Evolutionary conservation across 306 rosid species (phyloP).

Genomic region (Benincasa hispida): DNA sequence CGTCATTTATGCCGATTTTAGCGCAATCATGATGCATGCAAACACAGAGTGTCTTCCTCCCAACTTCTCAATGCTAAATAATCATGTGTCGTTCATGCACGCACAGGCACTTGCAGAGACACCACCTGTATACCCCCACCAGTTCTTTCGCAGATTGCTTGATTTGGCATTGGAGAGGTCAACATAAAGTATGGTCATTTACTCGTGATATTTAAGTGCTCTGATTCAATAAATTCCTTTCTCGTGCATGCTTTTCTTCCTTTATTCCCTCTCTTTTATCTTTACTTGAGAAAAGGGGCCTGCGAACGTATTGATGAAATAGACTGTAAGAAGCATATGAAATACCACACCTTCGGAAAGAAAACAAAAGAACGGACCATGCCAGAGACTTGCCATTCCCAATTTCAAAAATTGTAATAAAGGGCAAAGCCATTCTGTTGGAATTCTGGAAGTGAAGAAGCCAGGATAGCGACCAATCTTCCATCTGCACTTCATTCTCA

Average conservation of each 20-base stretch:
- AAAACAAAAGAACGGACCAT: background rate
- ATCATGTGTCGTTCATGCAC: background rate
- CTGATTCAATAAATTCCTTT: background rate
- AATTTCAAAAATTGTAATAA: background rate
- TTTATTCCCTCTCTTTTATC: background rate
- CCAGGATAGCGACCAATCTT: background rate
- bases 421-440: background rate
- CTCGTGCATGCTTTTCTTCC: background rate
- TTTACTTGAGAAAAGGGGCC: background rate
- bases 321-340: background rate
- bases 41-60: background rate
- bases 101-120: constrained; percentile 76
- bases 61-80: background rate
- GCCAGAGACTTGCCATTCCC: background rate
- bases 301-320: background rate
- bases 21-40: background rate
- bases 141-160: constrained; percentile 69
- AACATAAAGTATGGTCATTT: constrained; percentile 6
- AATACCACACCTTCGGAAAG: background rate
- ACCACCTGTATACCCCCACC: constrained; percentile 77
- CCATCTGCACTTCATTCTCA: background rate
- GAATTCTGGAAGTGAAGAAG: background rate
- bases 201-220: background rate
- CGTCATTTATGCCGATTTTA: background rate
- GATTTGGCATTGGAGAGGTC: constrained; percentile 70